Evolutionary conservation across 2,329 filamentous ascomycete species (phyloP), one percentile per base, ranked within the genome.

Genomic region (Exophiala sp.): DNA sequence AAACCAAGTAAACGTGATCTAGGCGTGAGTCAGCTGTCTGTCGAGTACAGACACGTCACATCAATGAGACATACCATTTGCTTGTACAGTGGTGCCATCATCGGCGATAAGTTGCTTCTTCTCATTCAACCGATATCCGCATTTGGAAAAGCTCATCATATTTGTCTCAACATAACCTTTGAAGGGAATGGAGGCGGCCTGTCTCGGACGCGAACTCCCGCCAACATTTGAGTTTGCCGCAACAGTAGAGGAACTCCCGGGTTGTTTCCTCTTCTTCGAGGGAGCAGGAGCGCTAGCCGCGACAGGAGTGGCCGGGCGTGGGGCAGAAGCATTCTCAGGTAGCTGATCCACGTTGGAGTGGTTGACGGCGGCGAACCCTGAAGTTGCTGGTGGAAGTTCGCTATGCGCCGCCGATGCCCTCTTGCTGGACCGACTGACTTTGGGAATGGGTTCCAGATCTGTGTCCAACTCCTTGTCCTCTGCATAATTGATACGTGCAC

Each of bases 1-100:
- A 97, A 57, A 98, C 86, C 56, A 97, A 81, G 74, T 97, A 98
- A 60, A 95, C 88, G 73, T 97, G 82, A 70, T 87, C 83, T 86
- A 64, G 39, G 48, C 30, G 38, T 42, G 11, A 40, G 35, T 24
- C 49, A 62, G 57, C 62, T 58, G 50, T 27, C 34, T 21, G 14
- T 13, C 22, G 27, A 4, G n/a, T 22, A 16, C 21, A 40, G 34
- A 37, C n/a, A n/a, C n/a, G n/a, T n/a, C n/a, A n/a, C n/a, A n/a
- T n/a, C n/a, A n/a, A n/a, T 8, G 5, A 11, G 2, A 37, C 34
- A 18, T 79, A 96, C 91, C 93, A 73, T 98, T 94, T 58, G 88
- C 75, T 60, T 80, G 78, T 62, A 96, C 74, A 48, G 83, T 78
- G 38, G 88, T 93, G 58, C 93, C 93, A 71, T 97, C 89, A 66